Base-by-base conservation (phyloP, 2,329 filamentous ascomycete species). In the Aspergillus hortae region DNA sequence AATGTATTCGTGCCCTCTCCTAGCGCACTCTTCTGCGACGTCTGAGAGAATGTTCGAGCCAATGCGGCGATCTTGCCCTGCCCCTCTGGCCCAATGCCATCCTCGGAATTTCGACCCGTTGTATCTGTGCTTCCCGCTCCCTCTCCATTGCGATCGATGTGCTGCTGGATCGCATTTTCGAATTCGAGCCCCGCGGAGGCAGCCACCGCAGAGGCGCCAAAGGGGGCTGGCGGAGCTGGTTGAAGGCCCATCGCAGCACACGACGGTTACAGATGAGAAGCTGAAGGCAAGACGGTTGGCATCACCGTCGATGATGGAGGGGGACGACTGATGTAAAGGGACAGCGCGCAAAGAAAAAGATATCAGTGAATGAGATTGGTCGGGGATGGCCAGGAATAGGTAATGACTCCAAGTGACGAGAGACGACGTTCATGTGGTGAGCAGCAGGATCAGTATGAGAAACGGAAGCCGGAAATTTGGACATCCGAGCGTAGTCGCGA, bases 1-100 rank as follows among this genome's bases (percentile, higher is more conserved):
- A 74, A 74, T 1, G 71, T 71, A 48, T 73, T 73, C 30, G 66
- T 53, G 1, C 59, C 62, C 4, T 56, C 55, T 4, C 35, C 52
- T 5, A 42, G n/a, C 33, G 53, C 59, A 30, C 51, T 59, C n/a
- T 64, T 61, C 3, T 55, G 57, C 2, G 68, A 71, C 3, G 66
- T 46, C 5, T 54, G 61, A 0, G 68, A 71, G 7, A 72, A 50
- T 4, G 59, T 64, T 6, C 64, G 65, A 23, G 69, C 69, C 1
- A 71, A 52, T 3, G 57, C 53, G 4, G 58, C 59, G 12, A 71
- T 65, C 30, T 66, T 58, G 21, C 61, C 48, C 21, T 64, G 59
- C 12, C 58, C 56, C 17, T 54, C 57, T 23, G 53, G 54, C 21
- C 51, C 56, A n/a, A 68, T 58, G 4, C 57, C 61, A 32, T 64